Percentiles rank a stretch among this genome's conserved stretches.
Conservation (phyloP, 2,329 filamentous ascomycete species). For the Exophiala bonariae region DNA sequence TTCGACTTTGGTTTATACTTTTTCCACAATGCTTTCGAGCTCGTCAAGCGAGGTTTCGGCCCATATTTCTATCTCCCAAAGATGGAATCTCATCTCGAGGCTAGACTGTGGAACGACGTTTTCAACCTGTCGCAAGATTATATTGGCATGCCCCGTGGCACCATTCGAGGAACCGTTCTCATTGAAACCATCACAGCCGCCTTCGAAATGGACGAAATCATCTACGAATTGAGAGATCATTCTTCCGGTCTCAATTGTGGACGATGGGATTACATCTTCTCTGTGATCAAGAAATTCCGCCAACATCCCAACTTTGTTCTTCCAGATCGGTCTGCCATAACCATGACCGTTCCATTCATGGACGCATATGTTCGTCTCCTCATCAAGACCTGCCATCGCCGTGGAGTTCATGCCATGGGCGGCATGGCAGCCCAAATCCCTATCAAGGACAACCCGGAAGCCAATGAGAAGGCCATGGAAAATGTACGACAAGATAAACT, state of each 20-base stretch:
- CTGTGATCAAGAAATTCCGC: slow-evolving; percentile 98
- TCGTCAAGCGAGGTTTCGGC: slow-evolving; percentile 78
- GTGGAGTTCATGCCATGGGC: slow-evolving; percentile 97
- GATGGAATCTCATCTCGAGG: slow-evolving; percentile 97
- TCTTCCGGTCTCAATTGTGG: slow-evolving; percentile 96
- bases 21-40: slow-evolving; percentile 94
- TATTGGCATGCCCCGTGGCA: slow-evolving; percentile 84
- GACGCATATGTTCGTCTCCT: slow-evolving; percentile 93
- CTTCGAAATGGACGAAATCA: slow-evolving; percentile 99
- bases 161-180: slow-evolving; percentile 89
- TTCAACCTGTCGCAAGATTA: slow-evolving; percentile 97
- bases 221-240: slow-evolving; percentile 97
- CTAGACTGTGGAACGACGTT: slow-evolving; percentile 94
- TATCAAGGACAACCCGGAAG: slow-evolving; percentile 89
- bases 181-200: slow-evolving; percentile 98
- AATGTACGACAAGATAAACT: slow-evolving; percentile 93
- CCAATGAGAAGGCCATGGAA: slow-evolving; percentile 94
- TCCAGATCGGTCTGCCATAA: slow-evolving; percentile 85
- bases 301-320: slow-evolving; percentile 91
- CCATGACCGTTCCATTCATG: slow-evolving; percentile 99
- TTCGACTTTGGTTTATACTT: slow-evolving; percentile 99
- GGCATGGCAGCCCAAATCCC: slow-evolving; percentile 99
- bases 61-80: slow-evolving; percentile 98
- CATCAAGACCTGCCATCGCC: slow-evolving; percentile 96
- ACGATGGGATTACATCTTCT: slow-evolving; percentile 99